A percentile compares a stretch with the other conserved stretches of the same genome.
Conservation (phyloP, 1,139 yeast species). For the Yamadazyma friedrichii region DNA sequence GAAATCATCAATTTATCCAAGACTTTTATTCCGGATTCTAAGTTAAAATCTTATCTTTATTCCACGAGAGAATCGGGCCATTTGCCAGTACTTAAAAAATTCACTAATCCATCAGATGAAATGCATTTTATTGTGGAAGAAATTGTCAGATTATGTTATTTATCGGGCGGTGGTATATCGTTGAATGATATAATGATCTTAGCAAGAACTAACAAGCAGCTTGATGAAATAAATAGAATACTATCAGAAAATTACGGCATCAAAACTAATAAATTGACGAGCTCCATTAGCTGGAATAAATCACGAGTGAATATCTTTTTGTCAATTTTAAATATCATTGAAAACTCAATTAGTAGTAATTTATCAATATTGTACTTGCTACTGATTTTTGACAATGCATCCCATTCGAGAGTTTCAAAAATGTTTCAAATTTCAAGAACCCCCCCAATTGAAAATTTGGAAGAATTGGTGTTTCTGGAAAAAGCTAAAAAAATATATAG, state of each 20-base stretch:
- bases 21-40: conserved; percentile 8
- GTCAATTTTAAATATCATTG: conserved; percentile 46
- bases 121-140: conserved; percentile 44
- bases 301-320: conserved; percentile 50
- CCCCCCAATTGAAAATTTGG: conserved; percentile 12
- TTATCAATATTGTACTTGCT: conserved; percentile 32
- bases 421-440: conserved; percentile 22
- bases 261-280: conserved; percentile 41
- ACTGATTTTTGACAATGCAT: conserved; percentile 24
- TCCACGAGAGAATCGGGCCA: conserved; percentile 23
- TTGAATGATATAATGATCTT: conserved; percentile 57
- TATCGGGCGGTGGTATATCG: conserved; percentile 45
- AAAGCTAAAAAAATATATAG: conserved; percentile 9
- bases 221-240: conserved; percentile 40
- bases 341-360: conserved; percentile 30
- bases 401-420: conserved; percentile 23
- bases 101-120: conserved; percentile 32
- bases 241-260: conserved; percentile 41
- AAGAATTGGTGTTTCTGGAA: conserved; percentile 16
- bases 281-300: conserved; percentile 53
- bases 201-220: conserved; percentile 53
- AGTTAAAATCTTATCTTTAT: conserved; percentile 8
- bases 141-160: conserved; percentile 39
- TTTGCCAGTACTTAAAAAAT: conserved; percentile 32
- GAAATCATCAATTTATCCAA: conserved; percentile 39